phyloP scores from a whole-genome alignment of 2,329 filamentous ascomycete species.

The Fusarium mundagurra region DNA sequence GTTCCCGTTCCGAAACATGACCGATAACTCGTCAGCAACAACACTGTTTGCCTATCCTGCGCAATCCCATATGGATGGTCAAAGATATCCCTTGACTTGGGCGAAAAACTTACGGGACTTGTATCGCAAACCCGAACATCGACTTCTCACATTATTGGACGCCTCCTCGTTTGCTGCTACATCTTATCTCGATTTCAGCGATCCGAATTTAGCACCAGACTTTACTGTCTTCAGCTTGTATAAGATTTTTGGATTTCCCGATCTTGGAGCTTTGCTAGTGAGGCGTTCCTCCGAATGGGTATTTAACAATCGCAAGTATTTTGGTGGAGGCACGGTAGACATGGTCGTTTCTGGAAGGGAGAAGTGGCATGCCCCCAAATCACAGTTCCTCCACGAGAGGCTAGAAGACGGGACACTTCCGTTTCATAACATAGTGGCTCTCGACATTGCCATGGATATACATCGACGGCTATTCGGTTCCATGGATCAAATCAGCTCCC shows the following conservation, averaged over 20 bases:
- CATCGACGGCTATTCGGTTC: constrained; percentile 76
- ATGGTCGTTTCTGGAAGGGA: constrained; percentile 82
- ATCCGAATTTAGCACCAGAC: constrained; percentile 73
- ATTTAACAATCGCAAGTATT: constrained; percentile 78
- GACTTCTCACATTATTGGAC: constrained; percentile 78
- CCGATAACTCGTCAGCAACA: constrained; percentile 36
- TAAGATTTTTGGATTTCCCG: constrained; percentile 98
- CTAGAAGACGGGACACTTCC: constrained; percentile 93
- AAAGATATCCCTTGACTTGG: constrained; percentile 78
- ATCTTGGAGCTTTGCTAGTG: constrained; percentile 86
- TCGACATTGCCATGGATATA: constrained; percentile 76
- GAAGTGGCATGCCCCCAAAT: constrained; percentile 84
- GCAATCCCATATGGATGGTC: constrained; percentile 93
- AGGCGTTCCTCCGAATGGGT: constrained; percentile 73
- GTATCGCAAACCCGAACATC: constrained; percentile 27
- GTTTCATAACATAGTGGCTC: constrained; percentile 87
- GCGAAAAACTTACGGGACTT: constrained; percentile 55
- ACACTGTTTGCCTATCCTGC: constrained; percentile 82
- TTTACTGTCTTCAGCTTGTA: constrained; percentile 91
- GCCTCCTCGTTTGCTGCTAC: constrained; percentile 85
- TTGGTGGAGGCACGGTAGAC: constrained; percentile 94
- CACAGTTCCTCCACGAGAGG: constrained; percentile 76
- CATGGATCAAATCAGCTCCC: constrained; percentile 74
- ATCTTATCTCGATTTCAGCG: constrained; percentile 75
- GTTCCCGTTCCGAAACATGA: constrained; percentile 41